Percentiles rank a stretch among this genome's conserved stretches.
These are phyloP conservation scores for Scheffersomyces insectosa DNA, from an alignment of 1,139 yeast genomes.

Conservation along the genomic window DNA sequence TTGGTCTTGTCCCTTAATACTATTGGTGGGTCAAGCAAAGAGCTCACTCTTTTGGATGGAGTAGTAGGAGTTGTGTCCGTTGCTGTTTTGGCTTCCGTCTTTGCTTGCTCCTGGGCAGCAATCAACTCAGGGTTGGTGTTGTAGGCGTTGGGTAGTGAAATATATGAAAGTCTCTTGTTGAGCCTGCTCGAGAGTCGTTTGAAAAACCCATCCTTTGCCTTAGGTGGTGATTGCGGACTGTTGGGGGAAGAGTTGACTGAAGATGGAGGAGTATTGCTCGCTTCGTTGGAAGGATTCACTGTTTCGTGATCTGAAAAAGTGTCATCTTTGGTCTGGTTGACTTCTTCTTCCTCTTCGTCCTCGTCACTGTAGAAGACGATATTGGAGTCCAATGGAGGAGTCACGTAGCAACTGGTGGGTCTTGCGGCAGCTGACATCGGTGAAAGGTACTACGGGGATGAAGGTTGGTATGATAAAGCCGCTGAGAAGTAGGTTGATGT, in stretches of 20 bases:
- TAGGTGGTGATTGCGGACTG: neutral
- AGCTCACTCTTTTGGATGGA: neutral
- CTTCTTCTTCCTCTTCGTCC: slow-evolving; percentile 2
- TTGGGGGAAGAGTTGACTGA: slow-evolving; percentile 4
- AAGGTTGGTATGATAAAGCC: no score
- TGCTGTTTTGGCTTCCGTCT: neutral
- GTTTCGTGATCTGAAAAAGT: slow-evolving; percentile 6
- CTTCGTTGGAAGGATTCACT: slow-evolving; percentile 2
- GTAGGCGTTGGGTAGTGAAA: neutral
- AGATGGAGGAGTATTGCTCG: slow-evolving; percentile 12
- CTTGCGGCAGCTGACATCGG: slow-evolving; percentile 4
- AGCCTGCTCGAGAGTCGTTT: neutral
- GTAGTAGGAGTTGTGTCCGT: neutral
- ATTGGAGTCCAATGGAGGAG: slow-evolving; percentile 18
- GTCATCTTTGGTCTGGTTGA: slow-evolving; percentile 5
- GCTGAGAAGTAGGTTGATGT: no score
- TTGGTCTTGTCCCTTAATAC: neutral
- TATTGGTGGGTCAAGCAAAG: neutral
- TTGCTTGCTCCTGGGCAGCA: neutral
- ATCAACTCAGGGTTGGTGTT: neutral
- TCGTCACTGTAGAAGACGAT: slow-evolving; percentile 4
- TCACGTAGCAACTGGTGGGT: slow-evolving; percentile 21
- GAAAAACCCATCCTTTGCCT: neutral
- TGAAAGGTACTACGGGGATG: no score
- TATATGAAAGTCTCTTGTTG: neutral